Evolutionary conservation across 83 land plant species (phyloP).

Genomic region (Diphasiastrum complanatum): DNA sequence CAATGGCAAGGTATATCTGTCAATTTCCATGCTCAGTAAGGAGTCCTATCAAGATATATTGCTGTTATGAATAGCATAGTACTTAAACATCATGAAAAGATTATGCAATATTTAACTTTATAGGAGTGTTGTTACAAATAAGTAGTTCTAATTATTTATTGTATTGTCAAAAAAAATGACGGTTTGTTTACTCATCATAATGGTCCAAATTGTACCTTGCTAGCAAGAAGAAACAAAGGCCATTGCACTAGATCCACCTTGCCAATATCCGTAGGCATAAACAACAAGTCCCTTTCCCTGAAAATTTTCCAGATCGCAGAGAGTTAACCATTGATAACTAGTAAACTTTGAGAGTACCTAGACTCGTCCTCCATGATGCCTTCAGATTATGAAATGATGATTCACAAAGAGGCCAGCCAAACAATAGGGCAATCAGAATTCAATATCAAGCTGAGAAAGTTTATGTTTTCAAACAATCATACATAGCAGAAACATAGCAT

Average conservation of each 20-base stretch:
- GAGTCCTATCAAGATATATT: background rate
- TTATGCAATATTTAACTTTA: background rate
- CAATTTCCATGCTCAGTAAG: background rate
- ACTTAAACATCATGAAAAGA: slow-evolving; percentile 5
- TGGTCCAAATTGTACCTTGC: slow-evolving; percentile 56
- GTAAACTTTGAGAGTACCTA: background rate
- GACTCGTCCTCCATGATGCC: too few species aligned
- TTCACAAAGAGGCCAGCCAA: too few species aligned
- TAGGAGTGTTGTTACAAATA: background rate
- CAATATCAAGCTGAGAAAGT: too few species aligned
- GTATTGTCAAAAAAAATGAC: background rate
- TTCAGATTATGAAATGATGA: too few species aligned
- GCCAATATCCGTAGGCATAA: slow-evolving; percentile 67
- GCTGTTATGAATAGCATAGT: background rate
- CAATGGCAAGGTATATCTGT: slow-evolving; percentile 73
- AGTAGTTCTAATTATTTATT: background rate
- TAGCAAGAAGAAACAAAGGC: slow-evolving; percentile 90
- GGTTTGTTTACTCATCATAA: background rate
- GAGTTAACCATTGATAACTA: background rate
- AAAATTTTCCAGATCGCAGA: background rate
- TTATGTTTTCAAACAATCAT: too few species aligned
- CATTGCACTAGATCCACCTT: slow-evolving; percentile 67
- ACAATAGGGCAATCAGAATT: too few species aligned
- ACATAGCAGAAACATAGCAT: too few species aligned
- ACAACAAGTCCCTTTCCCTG: slow-evolving; percentile 82